Evolutionary conservation across 2,329 filamentous ascomycete genomes (phyloP).

Genomic region (Pseudocercospora musae): DNA sequence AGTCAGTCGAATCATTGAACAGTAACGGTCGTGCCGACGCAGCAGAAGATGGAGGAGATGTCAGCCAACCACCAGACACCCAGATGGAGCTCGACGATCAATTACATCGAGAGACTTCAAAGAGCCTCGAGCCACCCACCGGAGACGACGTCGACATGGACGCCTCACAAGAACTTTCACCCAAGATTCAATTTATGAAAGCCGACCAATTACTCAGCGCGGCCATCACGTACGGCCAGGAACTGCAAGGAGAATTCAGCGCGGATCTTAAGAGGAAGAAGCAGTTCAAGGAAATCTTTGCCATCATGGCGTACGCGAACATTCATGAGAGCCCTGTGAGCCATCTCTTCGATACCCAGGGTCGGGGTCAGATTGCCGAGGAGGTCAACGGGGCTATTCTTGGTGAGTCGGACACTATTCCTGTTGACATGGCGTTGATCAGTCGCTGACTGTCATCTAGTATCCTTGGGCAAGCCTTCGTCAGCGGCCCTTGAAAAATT

Average conservation of each 20-base stretch:
- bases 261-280: conserved; percentile 69
- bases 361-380: conserved; percentile 77
- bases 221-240: conserved; percentile 75
- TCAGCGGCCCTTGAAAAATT: conserved; percentile 80
- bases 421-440: conserved; percentile 1
- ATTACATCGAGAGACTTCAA: conserved; percentile 34
- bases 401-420: conserved; percentile 53
- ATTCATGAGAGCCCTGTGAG: conserved; percentile 73
- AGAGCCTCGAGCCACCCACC: conserved; percentile 17
- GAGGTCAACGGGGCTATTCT: conserved; percentile 92
- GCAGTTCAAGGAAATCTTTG: conserved; percentile 79
- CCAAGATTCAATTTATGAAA: conserved; percentile 31
- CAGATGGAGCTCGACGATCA: conserved; percentile 60
- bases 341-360: conserved; percentile 71
- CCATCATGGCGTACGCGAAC: conserved; percentile 81
- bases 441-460: conserved; percentile 49
- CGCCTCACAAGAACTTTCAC: conserved; percentile 29
- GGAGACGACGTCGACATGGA: conserved; percentile 35
- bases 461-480: conserved; percentile 84
- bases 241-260: conserved; percentile 72
- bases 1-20: conserved; percentile 26
- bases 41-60: conserved; percentile 38
- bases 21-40: conserved; percentile 29
- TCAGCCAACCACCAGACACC: conserved; percentile 42
- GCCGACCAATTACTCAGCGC: conserved; percentile 59